Conservation (phyloP, 805 yeast species). For the Candida berthetii region DNA sequence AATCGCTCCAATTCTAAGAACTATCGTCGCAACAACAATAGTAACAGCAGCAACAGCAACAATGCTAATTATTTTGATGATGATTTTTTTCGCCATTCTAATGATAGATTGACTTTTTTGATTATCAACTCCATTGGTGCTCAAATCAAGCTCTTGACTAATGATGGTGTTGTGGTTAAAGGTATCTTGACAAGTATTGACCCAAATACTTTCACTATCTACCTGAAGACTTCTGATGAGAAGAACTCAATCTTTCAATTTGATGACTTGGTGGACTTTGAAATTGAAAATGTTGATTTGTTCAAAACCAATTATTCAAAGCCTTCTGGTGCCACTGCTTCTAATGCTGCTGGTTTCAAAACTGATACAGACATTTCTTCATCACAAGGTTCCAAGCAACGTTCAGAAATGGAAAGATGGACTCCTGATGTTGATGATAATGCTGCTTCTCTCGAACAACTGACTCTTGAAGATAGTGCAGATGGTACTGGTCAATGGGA, state of each 20-base stretch:
- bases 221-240: constrained; percentile 24
- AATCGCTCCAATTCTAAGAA: neutral
- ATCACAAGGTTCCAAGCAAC: constrained; percentile 40
- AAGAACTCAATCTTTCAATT: constrained; percentile 20
- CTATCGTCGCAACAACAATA: neutral
- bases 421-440: constrained; percentile 51
- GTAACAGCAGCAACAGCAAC: neutral
- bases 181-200: constrained; percentile 54
- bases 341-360: constrained; percentile 39
- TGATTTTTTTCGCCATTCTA: constrained; percentile 21
- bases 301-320: constrained; percentile 6
- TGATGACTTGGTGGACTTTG: constrained; percentile 32
- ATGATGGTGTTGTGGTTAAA: constrained; percentile 50
- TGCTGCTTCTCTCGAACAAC: constrained; percentile 14
- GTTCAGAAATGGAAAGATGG: constrained; percentile 73
- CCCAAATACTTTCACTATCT: constrained; percentile 37
- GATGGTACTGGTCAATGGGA: constrained; percentile 56
- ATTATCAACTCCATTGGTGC: constrained; percentile 57
- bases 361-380: constrained; percentile 82
- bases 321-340: constrained; percentile 4
- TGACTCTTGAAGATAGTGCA: constrained; percentile 30
- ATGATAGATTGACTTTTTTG: constrained; percentile 50
- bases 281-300: constrained; percentile 27
- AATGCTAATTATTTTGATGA: constrained; percentile 14
- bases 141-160: constrained; percentile 48